Percentiles rank a stretch among this genome's conserved stretches.
Evolutionary conservation across 257 asterid genomes (phyloP).

Genomic region (Dorcoceras hygrometricum): DNA sequence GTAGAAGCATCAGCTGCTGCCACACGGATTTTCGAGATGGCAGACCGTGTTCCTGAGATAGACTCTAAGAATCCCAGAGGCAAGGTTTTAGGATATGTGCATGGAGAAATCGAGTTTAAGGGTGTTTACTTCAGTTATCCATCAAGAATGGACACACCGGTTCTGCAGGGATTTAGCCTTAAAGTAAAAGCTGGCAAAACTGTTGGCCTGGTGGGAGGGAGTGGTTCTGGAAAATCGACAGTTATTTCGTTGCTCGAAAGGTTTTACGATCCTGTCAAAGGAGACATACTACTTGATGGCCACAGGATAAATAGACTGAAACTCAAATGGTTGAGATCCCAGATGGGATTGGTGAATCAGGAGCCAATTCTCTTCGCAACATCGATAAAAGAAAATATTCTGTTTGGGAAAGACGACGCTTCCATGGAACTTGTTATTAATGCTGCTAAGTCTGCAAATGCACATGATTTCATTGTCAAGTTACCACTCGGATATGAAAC

Average conservation of each 20-base stretch:
- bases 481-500: slow-evolving; percentile 67
- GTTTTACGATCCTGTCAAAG: slow-evolving; percentile 61
- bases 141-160: slow-evolving; percentile 48
- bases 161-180: slow-evolving; percentile 53
- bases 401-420: slow-evolving; percentile 68
- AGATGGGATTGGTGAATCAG: slow-evolving; percentile 73
- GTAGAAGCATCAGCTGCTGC: slow-evolving; percentile 55
- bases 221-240: slow-evolving; percentile 84
- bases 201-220: slow-evolving; percentile 74
- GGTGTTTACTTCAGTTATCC: slow-evolving; percentile 69
- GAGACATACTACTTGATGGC: slow-evolving; percentile 68
- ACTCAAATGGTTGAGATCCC: slow-evolving; percentile 72
- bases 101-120: slow-evolving; percentile 63
- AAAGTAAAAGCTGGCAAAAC: slow-evolving; percentile 53
- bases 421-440: slow-evolving; percentile 42
- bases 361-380: slow-evolving; percentile 77
- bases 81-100: slow-evolving; percentile 35
- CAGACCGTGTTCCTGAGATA: slow-evolving; percentile 47
- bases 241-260: slow-evolving; percentile 62
- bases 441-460: slow-evolving; percentile 71
- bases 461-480: slow-evolving; percentile 58
- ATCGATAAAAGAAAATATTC: slow-evolving; percentile 59
- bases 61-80: slow-evolving; percentile 46
- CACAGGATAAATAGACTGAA: slow-evolving; percentile 42
- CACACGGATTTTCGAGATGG: slow-evolving; percentile 46